Evolutionary conservation across 768 basidiomycete genomes (phyloP), one percentile per base, ranked within the genome.

Genomic region (Leccinum sublutescens): DNA sequence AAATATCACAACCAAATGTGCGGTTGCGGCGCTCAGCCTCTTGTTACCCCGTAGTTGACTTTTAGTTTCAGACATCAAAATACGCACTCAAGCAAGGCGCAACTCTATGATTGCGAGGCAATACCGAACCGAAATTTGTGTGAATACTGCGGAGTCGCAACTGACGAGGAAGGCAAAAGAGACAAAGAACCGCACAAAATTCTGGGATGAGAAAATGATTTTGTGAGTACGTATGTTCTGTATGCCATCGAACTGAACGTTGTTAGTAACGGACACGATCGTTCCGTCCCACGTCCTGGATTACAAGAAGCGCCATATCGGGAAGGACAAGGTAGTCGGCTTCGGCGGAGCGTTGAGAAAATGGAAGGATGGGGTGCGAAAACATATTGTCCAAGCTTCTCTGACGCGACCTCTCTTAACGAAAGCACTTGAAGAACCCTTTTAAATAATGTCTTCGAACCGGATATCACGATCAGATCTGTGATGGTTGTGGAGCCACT

Each of bases 41-140:
- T 15, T 49, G 12, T 27, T 49, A 7, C 48, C 29, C 8, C 29
- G 19, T 3, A n/a, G 7, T n/a, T 27, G 12, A 47, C 27, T 34
- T 15, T 43, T 29, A 17, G n/a, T 21, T 57, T 34, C 17, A 61
- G 61, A 62, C 49, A 31, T 55, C 9, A 9, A 52, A 8, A 53
- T 59, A 48, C 57, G 3, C 9, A 48, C 56, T 38, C 27, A 15
- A 15, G 29, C 23, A 27, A 27, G 25, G 25, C 25, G 25, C 25
- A 27, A 27, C 25, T 27, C 25, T 27, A 27, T 7, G 25, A 27
- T 45, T 25, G 33, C 55, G 4, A 53, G 25, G 25, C 34, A 48
- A 38, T 52, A 49, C n/a, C 29, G 34, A 8, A 15, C 27, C 14
- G 25, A 29, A 50, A 12, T 29, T 25, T 23, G 15, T 15, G 48